Base-by-base conservation (phyloP, 208 protist genomes). In the Leishmania amazonensis region DNA sequence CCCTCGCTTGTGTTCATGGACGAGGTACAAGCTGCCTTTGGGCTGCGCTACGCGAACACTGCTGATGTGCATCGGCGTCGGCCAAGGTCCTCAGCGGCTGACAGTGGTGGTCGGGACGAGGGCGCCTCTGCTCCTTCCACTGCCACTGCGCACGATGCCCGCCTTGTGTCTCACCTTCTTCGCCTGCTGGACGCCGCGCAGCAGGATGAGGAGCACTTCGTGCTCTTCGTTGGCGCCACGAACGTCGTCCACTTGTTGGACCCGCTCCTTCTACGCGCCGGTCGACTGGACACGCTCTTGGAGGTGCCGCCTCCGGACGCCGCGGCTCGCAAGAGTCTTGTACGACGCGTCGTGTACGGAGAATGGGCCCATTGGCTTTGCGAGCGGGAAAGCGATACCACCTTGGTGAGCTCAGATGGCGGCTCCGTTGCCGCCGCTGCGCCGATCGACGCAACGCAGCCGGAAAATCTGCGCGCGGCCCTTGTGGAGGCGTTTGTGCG, bases 1-100 rank as follows among this genome's bases (percentile, higher is more conserved):
- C 97, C 96, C 7, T 84, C 90, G 17, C 84, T 99, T 24, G 88
- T 99, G 53, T 99, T 99, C 81, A 96, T 99, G 78, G 98, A 99
- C 81, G 98, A 99, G 83, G 80, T 99, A 47, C 99, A 99, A 79
- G 90, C 94, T 28, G 91, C 91, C 6, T 96, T 97, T 86, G 93
- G 91, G 4, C 4, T 80, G 5, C 89, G 90, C 57, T 91, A 90
- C 78, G 72, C 79, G 21, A 75, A 7, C 11, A 7, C 13, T 42
- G 21, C 47, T 13, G 57, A 54, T 76, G 64, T 8, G 35, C 51
- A 78, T 42, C 70, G 24, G 45, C 70, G n/a, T 74, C 70, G 28
- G 17, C 17, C 35, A 47, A 79, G 57, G 24, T 42, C 62, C 35
- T 3, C 40, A 24, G 51, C 28, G 40, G 1, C 21, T 38, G 24